Evolutionary conservation across 495 filamentous ascomycete genomes (phyloP), one percentile per base, ranked within the genome.

Genomic region (Elasticomyces elasticus): DNA sequence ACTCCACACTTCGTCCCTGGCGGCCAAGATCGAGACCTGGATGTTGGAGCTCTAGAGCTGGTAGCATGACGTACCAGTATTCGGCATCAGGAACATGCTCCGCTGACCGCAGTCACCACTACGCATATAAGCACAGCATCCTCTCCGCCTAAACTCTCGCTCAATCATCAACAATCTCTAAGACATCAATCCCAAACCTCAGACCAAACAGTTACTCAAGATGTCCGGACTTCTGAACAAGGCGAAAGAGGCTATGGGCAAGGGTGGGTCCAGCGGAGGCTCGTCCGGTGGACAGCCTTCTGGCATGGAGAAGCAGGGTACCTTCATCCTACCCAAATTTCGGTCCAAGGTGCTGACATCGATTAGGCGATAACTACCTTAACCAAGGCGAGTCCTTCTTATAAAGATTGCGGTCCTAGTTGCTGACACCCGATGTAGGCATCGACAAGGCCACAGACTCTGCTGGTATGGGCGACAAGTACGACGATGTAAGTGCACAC

Each of bases 191-290:
- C n/a, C 31, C 10, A 10, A 37, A 37, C 10, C 31, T n/a, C 31
- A 37, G 10, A 37, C 31, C 31, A 5, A 40, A 4, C 35, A 40
- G 13, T 2, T 40, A n/a, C 35, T 15, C 4, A 40, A 5, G 17
- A 49, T 49, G 46, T 49, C 46, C 17, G 46, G 46, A 4, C 27
- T 49, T 15, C 28, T 49, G 46, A n/a, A 49, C 46, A 49, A 49
- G 46, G 46, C 46, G 13, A 49, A 49, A n/a, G 24, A 28, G 46
- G 46, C 46, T 2, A 49, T 49, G 46, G 28, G 46, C 46, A 49
- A 49, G 46, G 23, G 46, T 20, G 23, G 46, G 24, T 13, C 24
- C 46, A n/a, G 25, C 17, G 27, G 24, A 15, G 23, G 46, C 46
- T n/a, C 30, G 30, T 33, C 5, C 42, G 24, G 20, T 22, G 42